Conservation (phyloP, 2,329 filamentous ascomycete genomes). For the Thelonectria rubi region DNA sequence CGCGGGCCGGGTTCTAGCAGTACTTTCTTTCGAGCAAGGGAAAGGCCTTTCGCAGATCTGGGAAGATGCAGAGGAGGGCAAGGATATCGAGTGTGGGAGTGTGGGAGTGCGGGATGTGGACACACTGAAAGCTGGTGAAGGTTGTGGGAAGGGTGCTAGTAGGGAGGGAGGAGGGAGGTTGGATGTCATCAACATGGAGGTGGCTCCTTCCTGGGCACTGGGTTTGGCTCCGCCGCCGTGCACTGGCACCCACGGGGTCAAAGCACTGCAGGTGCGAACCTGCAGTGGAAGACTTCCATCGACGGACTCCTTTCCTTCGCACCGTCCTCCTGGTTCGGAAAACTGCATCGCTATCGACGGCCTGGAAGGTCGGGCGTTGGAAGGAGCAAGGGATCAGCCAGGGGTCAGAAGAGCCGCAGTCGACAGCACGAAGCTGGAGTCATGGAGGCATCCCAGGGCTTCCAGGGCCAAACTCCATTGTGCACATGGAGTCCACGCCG, state of each 20-base stretch:
- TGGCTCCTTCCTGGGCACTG: no score
- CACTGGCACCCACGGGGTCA: no score
- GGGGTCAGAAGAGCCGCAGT: conserved; percentile 4
- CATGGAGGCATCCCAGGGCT: no score
- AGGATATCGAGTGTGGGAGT: conserved; percentile 9
- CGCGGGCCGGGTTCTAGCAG: conserved; percentile 10
- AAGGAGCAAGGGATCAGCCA: conserved; percentile 10
- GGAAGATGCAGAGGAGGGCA: conserved; percentile 22
- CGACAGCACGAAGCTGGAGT: background rate
- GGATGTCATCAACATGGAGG: background rate
- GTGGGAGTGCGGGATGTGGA: conserved; percentile 16
- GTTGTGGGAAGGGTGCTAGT: background rate
- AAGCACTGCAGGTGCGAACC: no score
- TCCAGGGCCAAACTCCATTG: background rate
- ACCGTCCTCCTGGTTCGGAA: background rate
- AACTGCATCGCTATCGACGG: background rate
- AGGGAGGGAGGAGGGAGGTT: background rate
- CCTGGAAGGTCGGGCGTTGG: conserved; percentile 1
- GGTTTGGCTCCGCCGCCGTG: no score
- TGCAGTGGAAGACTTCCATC: no score
- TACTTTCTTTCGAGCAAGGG: conserved; percentile 10
- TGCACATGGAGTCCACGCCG: background rate
- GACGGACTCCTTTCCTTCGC: no score
- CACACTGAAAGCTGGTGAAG: conserved; percentile 9
- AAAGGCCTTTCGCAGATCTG: conserved; percentile 2